Base-by-base conservation (phyloP, 345 rosid genomes). In the Odontarrhena argentea region DNA sequence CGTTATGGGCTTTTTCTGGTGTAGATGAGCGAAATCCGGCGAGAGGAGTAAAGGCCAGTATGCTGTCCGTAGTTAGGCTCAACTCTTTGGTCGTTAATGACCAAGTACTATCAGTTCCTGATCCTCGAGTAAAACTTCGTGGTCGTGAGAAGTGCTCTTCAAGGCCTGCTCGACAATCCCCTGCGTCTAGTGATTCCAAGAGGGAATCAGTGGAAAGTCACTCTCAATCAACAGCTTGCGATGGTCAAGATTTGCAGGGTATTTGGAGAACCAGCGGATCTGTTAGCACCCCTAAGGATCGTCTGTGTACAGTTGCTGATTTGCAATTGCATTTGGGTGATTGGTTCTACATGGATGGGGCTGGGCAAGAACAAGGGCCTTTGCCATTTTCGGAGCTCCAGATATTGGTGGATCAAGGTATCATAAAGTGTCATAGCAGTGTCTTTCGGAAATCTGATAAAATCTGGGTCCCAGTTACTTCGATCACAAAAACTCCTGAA, bases 71-170 rank as follows among this genome's bases (percentile, higher is more conserved):
- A 35, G 93, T 95, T 70, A 87, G 89, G 84, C 86, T 95, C 68
- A 95, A 95, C 79, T 90, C 97, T 10, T 95, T 96, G 82, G 99
- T 95, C 34, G 94, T 95, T 59, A 90, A 82, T 80, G 97, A 91
- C 74, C 95, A 87, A 65, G 94, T 89, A 69, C 79, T 96, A 60
- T 73, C 84, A 59, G 82, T 89, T 79, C 86, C 93, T 55, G 99
- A 86, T 61, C 37, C 88, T 10, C 92, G 85, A 40, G 41, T 73
- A 37, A 91, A 87, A 83, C 84, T 69, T 69, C 84, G 90, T 64
- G 79, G 77, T 46, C 89, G 86, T 77, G 99, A 95, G 41, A 89
- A 87, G 68, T 46, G 80, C 75, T 55, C 83, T 56, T 80, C 89
- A 28, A 81, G 90, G 81, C 73, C 93, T 85, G 50, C 79, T 75